Conservation (phyloP, 2,329 filamentous ascomycete genomes). For the Ilyonectria destructans region DNA sequence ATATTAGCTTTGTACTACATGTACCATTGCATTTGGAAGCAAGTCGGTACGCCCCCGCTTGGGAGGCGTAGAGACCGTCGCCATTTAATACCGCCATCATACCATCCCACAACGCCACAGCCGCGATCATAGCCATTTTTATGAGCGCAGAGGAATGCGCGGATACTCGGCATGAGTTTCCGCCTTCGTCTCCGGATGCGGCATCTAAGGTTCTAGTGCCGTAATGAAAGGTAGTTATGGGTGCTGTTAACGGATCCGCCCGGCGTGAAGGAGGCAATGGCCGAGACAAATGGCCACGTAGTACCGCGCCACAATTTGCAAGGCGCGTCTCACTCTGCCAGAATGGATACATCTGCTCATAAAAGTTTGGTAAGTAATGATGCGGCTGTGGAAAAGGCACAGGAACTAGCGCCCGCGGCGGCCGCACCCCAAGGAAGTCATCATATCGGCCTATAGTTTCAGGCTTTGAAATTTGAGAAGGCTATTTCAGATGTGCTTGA, state of each 20-base stretch:
- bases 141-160: background rate
- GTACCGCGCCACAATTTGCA: background rate
- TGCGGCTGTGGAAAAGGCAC: background rate
- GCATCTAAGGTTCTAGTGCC: background rate
- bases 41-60: background rate
- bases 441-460: background rate
- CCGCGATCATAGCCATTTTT: background rate
- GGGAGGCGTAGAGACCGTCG: background rate
- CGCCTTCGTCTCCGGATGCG: background rate
- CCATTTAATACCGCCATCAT: background rate
- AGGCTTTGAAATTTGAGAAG: background rate
- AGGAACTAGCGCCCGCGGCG: background rate
- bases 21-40: no score
- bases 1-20: no score
- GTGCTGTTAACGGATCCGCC: background rate
- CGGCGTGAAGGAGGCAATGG: background rate
- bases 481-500: background rate
- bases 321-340: background rate
- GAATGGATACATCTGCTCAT: background rate
- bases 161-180: background rate
- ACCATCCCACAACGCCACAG: background rate
- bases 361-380: background rate
- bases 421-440: background rate
- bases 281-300: no score
- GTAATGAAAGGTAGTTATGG: background rate